Percentiles rank a stretch among this genome's conserved stretches.
Conservation (phyloP, 2,329 filamentous ascomycete species). For the Sporothrix brasiliensis region DNA sequence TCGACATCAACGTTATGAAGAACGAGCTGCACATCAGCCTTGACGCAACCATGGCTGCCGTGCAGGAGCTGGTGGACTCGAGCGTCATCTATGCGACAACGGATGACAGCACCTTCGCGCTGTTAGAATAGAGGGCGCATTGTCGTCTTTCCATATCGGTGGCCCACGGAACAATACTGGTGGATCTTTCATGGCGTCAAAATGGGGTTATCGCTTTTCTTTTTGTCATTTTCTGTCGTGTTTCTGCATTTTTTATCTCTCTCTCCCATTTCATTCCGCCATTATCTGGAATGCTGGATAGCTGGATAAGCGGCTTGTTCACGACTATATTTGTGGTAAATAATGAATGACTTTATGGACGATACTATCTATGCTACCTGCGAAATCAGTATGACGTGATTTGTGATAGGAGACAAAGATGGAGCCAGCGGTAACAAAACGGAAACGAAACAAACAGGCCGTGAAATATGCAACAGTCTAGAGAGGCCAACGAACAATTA, state of each 20-base stretch:
- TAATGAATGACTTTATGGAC: slow-evolving; percentile 22
- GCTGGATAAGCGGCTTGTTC: slow-evolving; percentile 1
- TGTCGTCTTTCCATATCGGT: neutral
- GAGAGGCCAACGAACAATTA: neutral
- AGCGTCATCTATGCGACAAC: slow-evolving; percentile 88
- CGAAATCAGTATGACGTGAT: neutral
- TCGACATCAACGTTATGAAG: slow-evolving; percentile 79
- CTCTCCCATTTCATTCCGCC: slow-evolving; percentile 4
- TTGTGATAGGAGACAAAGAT: neutral
- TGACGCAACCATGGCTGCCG: slow-evolving; percentile 72
- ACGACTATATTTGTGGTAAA: neutral
- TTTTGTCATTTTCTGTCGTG: neutral
- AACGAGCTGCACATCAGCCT: slow-evolving; percentile 65
- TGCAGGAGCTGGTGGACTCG: slow-evolving; percentile 74
- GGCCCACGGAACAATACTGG: neutral
- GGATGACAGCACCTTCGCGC: slow-evolving; percentile 78
- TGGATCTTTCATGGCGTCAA: slow-evolving; percentile 21
- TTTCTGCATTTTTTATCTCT: neutral
- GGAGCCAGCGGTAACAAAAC: neutral
- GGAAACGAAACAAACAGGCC: neutral
- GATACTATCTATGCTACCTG: slow-evolving; percentile 5
- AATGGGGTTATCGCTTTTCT: slow-evolving; percentile 3
- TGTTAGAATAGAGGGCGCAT: slow-evolving; percentile 23
- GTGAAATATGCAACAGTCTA: slow-evolving; percentile 7
- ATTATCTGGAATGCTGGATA: neutral